Conservation (phyloP, 495 filamentous ascomycete species). For the Pyrenopolyporus hunteri region DNA sequence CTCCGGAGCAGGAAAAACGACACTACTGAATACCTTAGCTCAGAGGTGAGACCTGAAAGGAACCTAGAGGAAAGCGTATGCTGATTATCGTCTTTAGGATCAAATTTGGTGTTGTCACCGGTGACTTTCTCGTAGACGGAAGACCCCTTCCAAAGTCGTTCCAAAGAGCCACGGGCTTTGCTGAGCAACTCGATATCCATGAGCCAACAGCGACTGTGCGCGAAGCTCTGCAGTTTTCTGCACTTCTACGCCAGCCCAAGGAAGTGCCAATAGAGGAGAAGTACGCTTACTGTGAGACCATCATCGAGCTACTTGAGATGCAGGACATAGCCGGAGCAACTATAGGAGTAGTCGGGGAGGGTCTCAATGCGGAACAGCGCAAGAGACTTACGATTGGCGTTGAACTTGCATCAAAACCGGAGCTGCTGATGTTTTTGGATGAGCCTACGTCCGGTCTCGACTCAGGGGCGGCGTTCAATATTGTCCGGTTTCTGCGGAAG, state of each 20-base stretch:
- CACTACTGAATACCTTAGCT: constrained; percentile 64
- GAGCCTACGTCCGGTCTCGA: constrained; percentile 77
- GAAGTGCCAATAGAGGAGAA: constrained; percentile 66
- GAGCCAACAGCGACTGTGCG: constrained; percentile 76
- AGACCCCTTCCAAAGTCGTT: constrained; percentile 69
- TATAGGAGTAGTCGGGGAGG: constrained; percentile 75
- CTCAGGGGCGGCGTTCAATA: constrained; percentile 66
- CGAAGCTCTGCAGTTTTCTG: constrained; percentile 73
- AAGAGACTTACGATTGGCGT: constrained; percentile 80
- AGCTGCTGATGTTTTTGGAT: constrained; percentile 75
- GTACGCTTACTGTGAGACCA: constrained; percentile 73
- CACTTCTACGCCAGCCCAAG: constrained; percentile 73
- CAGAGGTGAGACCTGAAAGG: constrained; percentile 69
- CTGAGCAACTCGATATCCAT: constrained; percentile 86
- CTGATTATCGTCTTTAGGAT: constrained; percentile 20
- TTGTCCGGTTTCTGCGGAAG: constrained; percentile 68
- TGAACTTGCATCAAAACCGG: constrained; percentile 77
- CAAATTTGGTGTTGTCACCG: constrained; percentile 46
- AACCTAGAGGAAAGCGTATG: constrained; percentile 48
- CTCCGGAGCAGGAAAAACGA: constrained; percentile 57
- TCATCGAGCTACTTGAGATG: constrained; percentile 80
- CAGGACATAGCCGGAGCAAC: constrained; percentile 74
- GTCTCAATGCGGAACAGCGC: constrained; percentile 80
- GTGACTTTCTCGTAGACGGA: constrained; percentile 73
- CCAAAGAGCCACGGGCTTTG: constrained; percentile 84